Percentiles rank a stretch among this genome's conserved stretches.
These are phyloP conservation scores for Lobulomyces angularis DNA, from an alignment of 192 early-diverging fungal genomes.

Conservation along the genomic window DNA sequence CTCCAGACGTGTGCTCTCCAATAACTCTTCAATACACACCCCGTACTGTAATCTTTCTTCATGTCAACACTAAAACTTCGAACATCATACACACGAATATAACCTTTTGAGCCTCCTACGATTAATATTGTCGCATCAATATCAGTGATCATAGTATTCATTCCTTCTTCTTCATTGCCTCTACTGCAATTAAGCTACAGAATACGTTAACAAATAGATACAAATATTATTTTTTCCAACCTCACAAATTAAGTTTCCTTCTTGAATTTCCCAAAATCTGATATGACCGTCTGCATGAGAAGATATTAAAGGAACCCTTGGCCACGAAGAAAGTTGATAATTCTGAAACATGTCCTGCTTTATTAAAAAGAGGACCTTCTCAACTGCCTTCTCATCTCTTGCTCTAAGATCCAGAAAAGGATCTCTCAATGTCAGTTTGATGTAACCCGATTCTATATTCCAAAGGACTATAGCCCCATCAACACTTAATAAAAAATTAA, in stretches of 20 bases:
- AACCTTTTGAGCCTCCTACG: conserved; percentile 37
- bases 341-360: too few species aligned
- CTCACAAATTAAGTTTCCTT: conserved; percentile 35
- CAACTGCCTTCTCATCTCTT: conserved; percentile 8
- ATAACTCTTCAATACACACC: too few species aligned
- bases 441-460: conserved; percentile 14
- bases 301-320: conserved; percentile 8
- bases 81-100: conserved; percentile 20
- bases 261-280: conserved; percentile 39
- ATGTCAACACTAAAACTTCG: too few species aligned
- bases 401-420: conserved; percentile 8
- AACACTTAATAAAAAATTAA: not conserved
- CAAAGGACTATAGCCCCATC: conserved; percentile 12
- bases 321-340: not conserved
- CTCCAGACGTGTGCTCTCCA: too few species aligned
- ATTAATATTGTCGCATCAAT: conserved; percentile 24
- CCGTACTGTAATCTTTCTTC: too few species aligned
- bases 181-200: not conserved
- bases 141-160: conserved; percentile 29
- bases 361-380: conserved; percentile 6
- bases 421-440: conserved; percentile 2
- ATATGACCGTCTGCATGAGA: conserved; percentile 31
- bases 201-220: not conserved
- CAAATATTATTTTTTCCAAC: conserved; percentile 3
- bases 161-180: conserved; percentile 30